Evolutionary conservation across 768 basidiomycete genomes (phyloP).

Genomic region (Leccinum boreale): DNA sequence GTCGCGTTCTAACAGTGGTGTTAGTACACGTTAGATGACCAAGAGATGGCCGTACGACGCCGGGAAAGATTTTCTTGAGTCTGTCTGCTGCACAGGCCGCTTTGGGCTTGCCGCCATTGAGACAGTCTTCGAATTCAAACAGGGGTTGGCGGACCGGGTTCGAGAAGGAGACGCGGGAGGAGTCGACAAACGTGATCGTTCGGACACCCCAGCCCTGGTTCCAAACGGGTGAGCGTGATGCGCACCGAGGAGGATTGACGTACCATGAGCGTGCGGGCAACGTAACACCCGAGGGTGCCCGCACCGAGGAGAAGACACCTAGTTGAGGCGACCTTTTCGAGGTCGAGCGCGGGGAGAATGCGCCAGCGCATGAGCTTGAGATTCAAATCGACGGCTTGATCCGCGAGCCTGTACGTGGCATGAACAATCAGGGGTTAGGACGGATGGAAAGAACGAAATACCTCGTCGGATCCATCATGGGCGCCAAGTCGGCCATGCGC

Average conservation of each 20-base stretch:
- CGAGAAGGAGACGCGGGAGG: slow-evolving; percentile 88
- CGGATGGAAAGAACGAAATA: slow-evolving; percentile 24
- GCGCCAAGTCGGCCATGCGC: slow-evolving; percentile 83
- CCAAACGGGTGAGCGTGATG: not conserved
- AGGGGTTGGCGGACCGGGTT: slow-evolving; percentile 97
- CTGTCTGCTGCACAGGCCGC: slow-evolving; percentile 85
- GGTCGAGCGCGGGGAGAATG: slow-evolving; percentile 82
- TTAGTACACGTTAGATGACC: not conserved
- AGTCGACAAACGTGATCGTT: slow-evolving; percentile 91
- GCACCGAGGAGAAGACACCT: slow-evolving; percentile 88
- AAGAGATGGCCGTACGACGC: slow-evolving; percentile 59
- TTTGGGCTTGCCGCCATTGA: slow-evolving; percentile 91
- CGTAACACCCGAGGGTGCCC: slow-evolving; percentile 96
- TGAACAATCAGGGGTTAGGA: not conserved
- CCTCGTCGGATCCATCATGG: slow-evolving; percentile 94
- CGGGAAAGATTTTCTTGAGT: slow-evolving; percentile 88
- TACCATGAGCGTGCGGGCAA: slow-evolving; percentile 86
- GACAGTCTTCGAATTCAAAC: slow-evolving; percentile 92
- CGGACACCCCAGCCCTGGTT: slow-evolving; percentile 91
- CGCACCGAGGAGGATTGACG: not conserved
- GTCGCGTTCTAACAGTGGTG: slow-evolving; percentile 60
- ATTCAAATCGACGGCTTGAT: slow-evolving; percentile 97
- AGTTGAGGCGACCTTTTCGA: slow-evolving; percentile 81
- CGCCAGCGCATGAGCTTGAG: slow-evolving; percentile 98
- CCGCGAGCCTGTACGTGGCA: slow-evolving; percentile 61